A percentile compares a stretch with the other conserved stretches of the same genome.
Evolutionary conservation across 176 grass and related monocot species (phyloP).

Genomic region (Oryza meyeriana): DNA sequence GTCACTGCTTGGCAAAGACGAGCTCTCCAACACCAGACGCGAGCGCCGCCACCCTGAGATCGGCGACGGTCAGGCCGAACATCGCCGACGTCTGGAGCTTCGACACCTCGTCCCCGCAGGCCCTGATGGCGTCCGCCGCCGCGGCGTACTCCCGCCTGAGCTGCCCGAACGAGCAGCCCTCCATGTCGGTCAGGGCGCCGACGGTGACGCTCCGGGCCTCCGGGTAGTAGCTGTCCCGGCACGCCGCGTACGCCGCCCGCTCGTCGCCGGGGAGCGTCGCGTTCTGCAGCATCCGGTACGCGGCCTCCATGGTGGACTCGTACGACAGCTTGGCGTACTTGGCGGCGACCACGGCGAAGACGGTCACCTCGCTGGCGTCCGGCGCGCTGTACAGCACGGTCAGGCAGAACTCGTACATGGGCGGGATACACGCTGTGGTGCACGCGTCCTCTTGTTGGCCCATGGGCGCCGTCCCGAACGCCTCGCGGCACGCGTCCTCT

Average conservation of each 20-base stretch:
- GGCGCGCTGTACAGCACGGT: neutral
- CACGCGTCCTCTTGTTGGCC: neutral
- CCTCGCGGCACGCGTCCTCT: neutral
- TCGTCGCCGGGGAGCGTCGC: neutral
- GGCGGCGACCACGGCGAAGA: neutral
- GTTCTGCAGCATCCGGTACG: neutral
- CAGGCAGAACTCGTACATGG: slow-evolving; percentile 1
- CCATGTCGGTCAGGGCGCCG: neutral
- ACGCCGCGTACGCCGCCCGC: neutral
- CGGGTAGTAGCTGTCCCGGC: neutral
- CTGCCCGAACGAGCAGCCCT: neutral
- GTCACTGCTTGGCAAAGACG: neutral
- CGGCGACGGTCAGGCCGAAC: neutral
- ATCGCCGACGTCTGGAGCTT: neutral
- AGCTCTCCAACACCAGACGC: neutral
- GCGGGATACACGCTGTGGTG: neutral
- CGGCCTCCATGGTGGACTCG: neutral
- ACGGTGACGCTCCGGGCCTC: neutral
- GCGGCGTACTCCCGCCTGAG: neutral
- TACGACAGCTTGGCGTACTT: neutral
- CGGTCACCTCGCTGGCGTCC: neutral
- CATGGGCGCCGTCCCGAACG: neutral
- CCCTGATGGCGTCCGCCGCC: neutral
- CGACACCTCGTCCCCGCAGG: neutral
- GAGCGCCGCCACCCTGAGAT: neutral